Conservation (phyloP, 768 basidiomycete genomes). For the Lanmaoa rubissima region DNA sequence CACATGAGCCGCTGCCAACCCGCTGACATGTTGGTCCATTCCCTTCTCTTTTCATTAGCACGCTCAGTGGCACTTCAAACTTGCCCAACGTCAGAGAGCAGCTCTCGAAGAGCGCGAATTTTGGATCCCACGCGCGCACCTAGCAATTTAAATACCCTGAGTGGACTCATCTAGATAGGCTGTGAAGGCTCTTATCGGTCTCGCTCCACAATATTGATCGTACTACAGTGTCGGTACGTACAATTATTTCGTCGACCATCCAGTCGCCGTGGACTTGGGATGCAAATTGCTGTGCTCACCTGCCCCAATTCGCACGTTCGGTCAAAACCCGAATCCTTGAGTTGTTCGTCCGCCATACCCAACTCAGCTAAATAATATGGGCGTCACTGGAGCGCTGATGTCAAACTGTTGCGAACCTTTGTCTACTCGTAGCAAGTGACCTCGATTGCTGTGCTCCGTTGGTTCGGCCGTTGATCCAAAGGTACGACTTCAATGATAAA, state of each 20-base stretch:
- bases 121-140: neutral
- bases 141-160: neutral
- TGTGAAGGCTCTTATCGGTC: slow-evolving; percentile 9
- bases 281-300: slow-evolving; percentile 10
- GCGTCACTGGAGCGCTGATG: neutral
- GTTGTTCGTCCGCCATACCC: neutral
- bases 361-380: neutral
- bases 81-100: neutral
- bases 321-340: slow-evolving; percentile 3
- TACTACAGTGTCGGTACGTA: slow-evolving; percentile 4
- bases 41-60: neutral
- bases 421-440: neutral
- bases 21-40: slow-evolving; percentile 1
- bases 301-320: slow-evolving; percentile 13
- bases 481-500: slow-evolving; percentile 8
- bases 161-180: neutral
- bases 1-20: slow-evolving; percentile 1
- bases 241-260: neutral
- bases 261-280: slow-evolving; percentile 13
- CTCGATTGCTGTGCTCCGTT: slow-evolving; percentile 18
- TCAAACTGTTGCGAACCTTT: neutral
- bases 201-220: neutral
- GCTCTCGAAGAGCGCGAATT: neutral
- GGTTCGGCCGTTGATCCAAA: slow-evolving; percentile 7
- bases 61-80: neutral